A percentile compares a stretch with the other conserved stretches of the same genome.
These are phyloP conservation scores for Cryomyces minteri DNA, from an alignment of 495 filamentous ascomycete genomes.

Conservation along the genomic window DNA sequence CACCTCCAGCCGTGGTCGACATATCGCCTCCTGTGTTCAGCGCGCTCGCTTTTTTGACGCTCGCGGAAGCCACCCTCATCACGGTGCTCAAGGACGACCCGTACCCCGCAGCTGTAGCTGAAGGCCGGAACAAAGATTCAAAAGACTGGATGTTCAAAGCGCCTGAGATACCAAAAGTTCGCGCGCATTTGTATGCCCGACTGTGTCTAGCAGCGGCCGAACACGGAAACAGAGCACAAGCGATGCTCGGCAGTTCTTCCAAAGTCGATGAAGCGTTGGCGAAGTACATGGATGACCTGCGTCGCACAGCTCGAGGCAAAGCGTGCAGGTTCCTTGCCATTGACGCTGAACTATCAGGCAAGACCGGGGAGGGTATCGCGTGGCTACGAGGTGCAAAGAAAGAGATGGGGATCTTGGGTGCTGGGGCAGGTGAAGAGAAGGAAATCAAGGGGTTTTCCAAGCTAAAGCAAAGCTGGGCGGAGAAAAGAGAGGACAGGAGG, in stretches of 20 bases:
- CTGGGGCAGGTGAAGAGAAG: conserved; percentile 23
- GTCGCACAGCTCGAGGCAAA: conserved; percentile 54
- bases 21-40: conserved; percentile 44
- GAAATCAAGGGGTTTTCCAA: conserved; percentile 35
- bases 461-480: conserved; percentile 53
- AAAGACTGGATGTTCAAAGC: conserved; percentile 86
- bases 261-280: conserved; percentile 45
- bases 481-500: conserved; percentile 46
- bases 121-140: conserved; percentile 58
- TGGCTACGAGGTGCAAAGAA: conserved; percentile 61
- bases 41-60: conserved; percentile 52
- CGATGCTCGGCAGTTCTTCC: conserved; percentile 27
- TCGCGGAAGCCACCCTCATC: conserved; percentile 77
- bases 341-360: conserved; percentile 65
- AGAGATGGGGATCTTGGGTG: conserved; percentile 39
- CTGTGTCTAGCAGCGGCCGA: conserved; percentile 66
- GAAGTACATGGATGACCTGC: conserved; percentile 54
- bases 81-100: conserved; percentile 88
- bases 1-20: conserved; percentile 28
- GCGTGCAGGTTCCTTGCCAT: conserved; percentile 82
- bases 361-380: conserved; percentile 64
- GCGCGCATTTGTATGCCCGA: conserved; percentile 69
- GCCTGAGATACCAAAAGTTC: conserved; percentile 70
- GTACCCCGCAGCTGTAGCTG: conserved; percentile 60
- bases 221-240: conserved; percentile 42